Evolutionary conservation across 2,329 filamentous ascomycete genomes (phyloP).

Genomic region (Fusarium sp.): DNA sequence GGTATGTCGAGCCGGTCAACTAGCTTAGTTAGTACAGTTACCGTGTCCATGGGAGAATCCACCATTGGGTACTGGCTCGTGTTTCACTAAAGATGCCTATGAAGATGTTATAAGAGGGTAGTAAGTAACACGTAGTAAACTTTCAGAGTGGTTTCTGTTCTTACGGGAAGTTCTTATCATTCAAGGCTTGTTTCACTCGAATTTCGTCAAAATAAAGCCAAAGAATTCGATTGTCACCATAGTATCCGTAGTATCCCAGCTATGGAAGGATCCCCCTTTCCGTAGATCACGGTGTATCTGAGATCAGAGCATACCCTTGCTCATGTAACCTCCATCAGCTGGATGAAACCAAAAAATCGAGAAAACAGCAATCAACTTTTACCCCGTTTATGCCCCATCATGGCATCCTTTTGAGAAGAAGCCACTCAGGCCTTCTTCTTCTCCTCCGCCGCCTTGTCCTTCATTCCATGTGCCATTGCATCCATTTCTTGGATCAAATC

Average conservation of each 20-base stretch:
- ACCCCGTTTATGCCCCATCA: neutral
- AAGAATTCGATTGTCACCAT: neutral
- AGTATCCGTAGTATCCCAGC: neutral
- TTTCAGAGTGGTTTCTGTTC: no score
- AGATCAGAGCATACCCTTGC: neutral
- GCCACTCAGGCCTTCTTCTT: neutral
- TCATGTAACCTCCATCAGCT: neutral
- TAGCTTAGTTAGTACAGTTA: neutral
- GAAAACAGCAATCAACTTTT: neutral
- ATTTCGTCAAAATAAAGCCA: neutral
- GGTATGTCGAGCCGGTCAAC: neutral
- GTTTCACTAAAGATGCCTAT: neutral
- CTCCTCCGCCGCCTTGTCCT: neutral
- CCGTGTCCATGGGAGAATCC: neutral
- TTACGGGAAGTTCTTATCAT: neutral
- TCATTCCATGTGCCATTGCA: neutral
- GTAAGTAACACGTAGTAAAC: no score
- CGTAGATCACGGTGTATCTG: neutral
- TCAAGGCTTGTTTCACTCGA: neutral
- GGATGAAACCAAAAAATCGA: neutral
- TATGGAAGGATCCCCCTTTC: neutral
- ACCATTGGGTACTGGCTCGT: neutral
- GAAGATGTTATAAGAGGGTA: neutral
- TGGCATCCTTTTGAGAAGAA: accelerated
- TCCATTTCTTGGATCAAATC: accelerated